Conservation (phyloP, 768 basidiomycete genomes). For the Mycena vulgaris region DNA sequence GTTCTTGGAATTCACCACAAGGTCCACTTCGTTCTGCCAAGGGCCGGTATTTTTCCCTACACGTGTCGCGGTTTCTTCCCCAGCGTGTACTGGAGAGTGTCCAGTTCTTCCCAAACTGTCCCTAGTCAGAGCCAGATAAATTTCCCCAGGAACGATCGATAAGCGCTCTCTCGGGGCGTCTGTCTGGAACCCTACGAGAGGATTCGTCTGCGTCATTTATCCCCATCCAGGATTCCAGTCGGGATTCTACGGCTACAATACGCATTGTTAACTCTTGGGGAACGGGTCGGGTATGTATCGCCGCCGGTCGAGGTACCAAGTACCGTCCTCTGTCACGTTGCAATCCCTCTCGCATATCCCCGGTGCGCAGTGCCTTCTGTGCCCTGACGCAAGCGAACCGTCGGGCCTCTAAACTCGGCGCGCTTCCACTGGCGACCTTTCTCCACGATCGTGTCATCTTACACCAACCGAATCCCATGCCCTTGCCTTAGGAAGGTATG, state of each 20-base stretch:
- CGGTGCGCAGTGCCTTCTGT: neutral
- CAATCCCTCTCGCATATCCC: neutral
- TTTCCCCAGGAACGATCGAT: no score
- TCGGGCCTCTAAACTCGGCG: neutral
- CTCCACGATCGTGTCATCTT: neutral
- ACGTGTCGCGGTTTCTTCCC: no score
- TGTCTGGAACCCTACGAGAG: no score
- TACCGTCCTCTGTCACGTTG: neutral
- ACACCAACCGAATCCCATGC: neutral
- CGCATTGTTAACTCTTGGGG: no score
- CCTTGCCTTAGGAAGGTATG: neutral
- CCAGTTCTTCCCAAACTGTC: no score
- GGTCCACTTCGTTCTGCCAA: neutral
- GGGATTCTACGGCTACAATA: neutral
- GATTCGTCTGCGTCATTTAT: no score
- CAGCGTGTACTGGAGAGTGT: no score
- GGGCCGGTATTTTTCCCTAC: neutral
- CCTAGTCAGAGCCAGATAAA: no score
- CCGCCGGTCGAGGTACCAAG: neutral
- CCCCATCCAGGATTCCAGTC: no score
- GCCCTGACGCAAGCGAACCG: neutral
- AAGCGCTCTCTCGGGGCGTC: no score
- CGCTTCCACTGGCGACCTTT: neutral
- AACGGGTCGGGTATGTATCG: neutral
- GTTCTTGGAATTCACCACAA: neutral